Evolutionary conservation across 208 protist species (phyloP), one percentile per base, ranked within the genome.

Genomic region (Leishmania gerbilli): DNA sequence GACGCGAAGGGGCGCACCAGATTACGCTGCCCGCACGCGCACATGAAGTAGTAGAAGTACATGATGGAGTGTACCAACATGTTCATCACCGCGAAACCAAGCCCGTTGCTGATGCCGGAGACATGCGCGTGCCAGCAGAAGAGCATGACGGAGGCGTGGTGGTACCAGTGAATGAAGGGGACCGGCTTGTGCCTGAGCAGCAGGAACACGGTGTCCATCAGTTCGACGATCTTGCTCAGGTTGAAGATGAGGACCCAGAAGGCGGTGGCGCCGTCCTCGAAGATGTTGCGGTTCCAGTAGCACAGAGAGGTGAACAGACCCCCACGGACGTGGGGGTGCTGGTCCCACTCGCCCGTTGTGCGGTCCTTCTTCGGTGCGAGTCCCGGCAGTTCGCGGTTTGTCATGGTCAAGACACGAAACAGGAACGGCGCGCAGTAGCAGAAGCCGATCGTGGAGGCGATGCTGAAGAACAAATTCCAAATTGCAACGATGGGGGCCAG

Each of bases 31-130:
- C 94, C 92, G 45, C 87, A 87, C 6, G 89, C 89, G 74, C 89
- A 91, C 37, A 98, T 60, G 62, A 92, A 92, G 84, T 98, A 99
- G 88, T 99, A 99, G 11, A 88, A 90, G 86, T 99, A 99, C 97
- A 99, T 99, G 83, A 99, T 87, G 7, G 95, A 79, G 89, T 99
- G 98, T 40, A 99, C 97, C 27, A 79, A 85, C 80, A 95, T 93
- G 86, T 99, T 99, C 96, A 99, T 99, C 9, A 90, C 82, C 31
- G 93, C 90, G 74, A 98, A 99, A 71, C 87, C 81, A 15, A 83
- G 83, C 51, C 95, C 90, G 3, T 87, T 91, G 34, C 79, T 82
- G 83, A 90, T 92, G 74, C 85, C 84, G 34, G 83, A 71, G 42
- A 84, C 60, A 76, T 94, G 95, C 31, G 91, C 92, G 74, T 94